phyloP scores from a whole-genome alignment of 192 early-diverging fungal genomes.

The Allomyces macrogynus region DNA sequence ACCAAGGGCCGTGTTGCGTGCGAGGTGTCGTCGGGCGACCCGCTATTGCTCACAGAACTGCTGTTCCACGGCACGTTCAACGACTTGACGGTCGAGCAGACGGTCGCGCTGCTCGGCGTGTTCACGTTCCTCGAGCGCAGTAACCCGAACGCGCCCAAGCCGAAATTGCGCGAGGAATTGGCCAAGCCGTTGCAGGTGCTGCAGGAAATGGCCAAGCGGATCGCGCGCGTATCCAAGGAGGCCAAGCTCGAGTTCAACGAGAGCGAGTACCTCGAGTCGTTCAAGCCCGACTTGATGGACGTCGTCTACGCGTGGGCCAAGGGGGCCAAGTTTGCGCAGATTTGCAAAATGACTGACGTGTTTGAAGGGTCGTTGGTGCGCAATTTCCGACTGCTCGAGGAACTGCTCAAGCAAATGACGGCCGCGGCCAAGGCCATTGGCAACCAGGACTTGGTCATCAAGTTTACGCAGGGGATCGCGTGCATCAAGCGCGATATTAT shows the following conservation, averaged over 20 bases:
- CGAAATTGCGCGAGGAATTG: constrained; percentile 51
- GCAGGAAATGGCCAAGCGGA: constrained; percentile 65
- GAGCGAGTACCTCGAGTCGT: constrained; percentile 68
- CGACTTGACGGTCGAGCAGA: constrained; percentile 70
- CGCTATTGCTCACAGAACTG: constrained; percentile 86
- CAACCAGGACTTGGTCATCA: constrained; percentile 77
- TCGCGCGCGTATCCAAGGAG: constrained; percentile 70
- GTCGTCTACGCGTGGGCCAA: constrained; percentile 77
- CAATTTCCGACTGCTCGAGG: constrained; percentile 70
- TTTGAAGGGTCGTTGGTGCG: constrained; percentile 91
- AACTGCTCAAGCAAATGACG: constrained; percentile 72
- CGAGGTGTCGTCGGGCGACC: constrained; percentile 85
- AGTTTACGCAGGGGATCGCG: constrained; percentile 78
- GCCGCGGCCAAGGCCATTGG: constrained; percentile 84
- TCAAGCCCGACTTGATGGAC: constrained; percentile 79
- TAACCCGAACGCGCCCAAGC: constrained; percentile 9
- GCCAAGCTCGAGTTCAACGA: constrained; percentile 72
- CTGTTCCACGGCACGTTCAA: constrained; percentile 93
- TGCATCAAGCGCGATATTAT: constrained; percentile 94
- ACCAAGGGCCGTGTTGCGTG: constrained; percentile 97
- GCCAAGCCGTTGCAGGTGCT: constrained; percentile 48
- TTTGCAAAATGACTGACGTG: constrained; percentile 82
- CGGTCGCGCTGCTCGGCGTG: constrained; percentile 67
- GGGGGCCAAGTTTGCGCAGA: constrained; percentile 80
- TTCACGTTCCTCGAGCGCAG: constrained; percentile 45